Evolutionary conservation across 192 early-diverging fungal genomes (phyloP).

Genomic region (Diversispora epigaea): DNA sequence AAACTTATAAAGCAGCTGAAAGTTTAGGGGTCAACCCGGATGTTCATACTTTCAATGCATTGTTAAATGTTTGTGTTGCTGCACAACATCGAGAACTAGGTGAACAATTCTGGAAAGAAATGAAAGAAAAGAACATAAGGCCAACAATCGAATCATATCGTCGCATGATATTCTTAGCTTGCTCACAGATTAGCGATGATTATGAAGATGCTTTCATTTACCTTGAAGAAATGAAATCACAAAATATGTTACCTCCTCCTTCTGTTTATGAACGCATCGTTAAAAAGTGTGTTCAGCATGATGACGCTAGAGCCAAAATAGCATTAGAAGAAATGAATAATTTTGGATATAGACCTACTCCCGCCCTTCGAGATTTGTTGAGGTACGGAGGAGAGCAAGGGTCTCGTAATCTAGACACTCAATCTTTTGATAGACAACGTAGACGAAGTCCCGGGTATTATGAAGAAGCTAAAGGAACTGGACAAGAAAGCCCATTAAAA

Average conservation of each 20-base stretch:
- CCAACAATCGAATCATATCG: slow-evolving; percentile 56
- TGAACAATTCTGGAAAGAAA: slow-evolving; percentile 47
- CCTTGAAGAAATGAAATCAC: slow-evolving; percentile 68
- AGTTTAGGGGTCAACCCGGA: slow-evolving; percentile 48
- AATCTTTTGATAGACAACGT: no score
- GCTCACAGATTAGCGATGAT: slow-evolving; percentile 49
- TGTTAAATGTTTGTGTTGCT: slow-evolving; percentile 52
- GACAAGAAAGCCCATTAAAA: neutral
- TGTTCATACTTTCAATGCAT: slow-evolving; percentile 55
- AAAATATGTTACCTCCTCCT: slow-evolving; percentile 56
- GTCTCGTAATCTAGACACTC: neutral
- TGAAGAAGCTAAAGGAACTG: neutral
- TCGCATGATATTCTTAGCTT: slow-evolving; percentile 51
- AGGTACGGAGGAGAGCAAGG: neutral
- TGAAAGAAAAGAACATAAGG: slow-evolving; percentile 49
- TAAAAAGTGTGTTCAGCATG: slow-evolving; percentile 55
- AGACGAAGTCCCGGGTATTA: neutral
- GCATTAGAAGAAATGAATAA: slow-evolving; percentile 66
- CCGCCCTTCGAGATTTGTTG: neutral
- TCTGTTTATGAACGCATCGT: slow-evolving; percentile 52
- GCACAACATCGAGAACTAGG: slow-evolving; percentile 55
- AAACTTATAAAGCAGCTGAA: slow-evolving; percentile 48
- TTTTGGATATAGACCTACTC: slow-evolving; percentile 44
- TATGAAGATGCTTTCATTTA: slow-evolving; percentile 78
- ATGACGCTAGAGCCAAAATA: slow-evolving; percentile 58